Evolutionary conservation across 2,329 filamentous ascomycete genomes (phyloP).

Genomic region (Chalara sp.): DNA sequence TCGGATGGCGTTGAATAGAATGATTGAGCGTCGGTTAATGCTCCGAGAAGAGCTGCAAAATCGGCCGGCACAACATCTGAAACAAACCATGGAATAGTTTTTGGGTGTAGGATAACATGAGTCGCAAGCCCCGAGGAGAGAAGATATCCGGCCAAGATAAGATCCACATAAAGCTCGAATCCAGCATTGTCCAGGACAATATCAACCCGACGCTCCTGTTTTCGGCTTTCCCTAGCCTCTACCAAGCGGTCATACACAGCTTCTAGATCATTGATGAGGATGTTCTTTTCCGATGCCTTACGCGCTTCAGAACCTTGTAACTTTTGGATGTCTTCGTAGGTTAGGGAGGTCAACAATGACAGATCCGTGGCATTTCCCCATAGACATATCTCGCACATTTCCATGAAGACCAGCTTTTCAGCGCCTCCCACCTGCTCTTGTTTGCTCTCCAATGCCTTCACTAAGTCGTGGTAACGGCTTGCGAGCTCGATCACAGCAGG

Average conservation of each 20-base stretch:
- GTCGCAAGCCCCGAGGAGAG: slow-evolving; percentile 81
- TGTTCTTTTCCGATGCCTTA: slow-evolving; percentile 84
- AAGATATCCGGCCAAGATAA: slow-evolving; percentile 86
- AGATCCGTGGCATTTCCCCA: slow-evolving; percentile 97
- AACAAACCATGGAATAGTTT: slow-evolving; percentile 96
- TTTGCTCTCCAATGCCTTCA: slow-evolving; percentile 56
- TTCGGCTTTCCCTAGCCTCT: slow-evolving; percentile 54
- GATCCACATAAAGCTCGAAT: slow-evolving; percentile 93
- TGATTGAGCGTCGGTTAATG: slow-evolving; percentile 65
- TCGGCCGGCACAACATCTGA: slow-evolving; percentile 87
- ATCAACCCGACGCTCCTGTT: slow-evolving; percentile 72
- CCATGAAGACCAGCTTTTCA: slow-evolving; percentile 73
- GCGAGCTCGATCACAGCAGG: slow-evolving; percentile 80
- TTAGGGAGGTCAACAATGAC: slow-evolving; percentile 80
- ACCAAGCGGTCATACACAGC: slow-evolving; percentile 64
- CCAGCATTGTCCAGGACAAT: slow-evolving; percentile 96
- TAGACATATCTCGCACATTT: slow-evolving; percentile 94
- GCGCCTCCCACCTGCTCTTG: slow-evolving; percentile 43
- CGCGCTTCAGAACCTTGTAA: slow-evolving; percentile 83
- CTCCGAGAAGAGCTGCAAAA: slow-evolving; percentile 74
- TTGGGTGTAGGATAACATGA: slow-evolving; percentile 81
- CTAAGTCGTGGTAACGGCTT: slow-evolving; percentile 67
- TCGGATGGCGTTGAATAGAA: slow-evolving; percentile 76
- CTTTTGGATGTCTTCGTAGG: slow-evolving; percentile 95
- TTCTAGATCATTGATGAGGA: slow-evolving; percentile 78